Base-by-base conservation (phyloP, 148 eudicot species). In the Vaccinium macrocarpon region DNA sequence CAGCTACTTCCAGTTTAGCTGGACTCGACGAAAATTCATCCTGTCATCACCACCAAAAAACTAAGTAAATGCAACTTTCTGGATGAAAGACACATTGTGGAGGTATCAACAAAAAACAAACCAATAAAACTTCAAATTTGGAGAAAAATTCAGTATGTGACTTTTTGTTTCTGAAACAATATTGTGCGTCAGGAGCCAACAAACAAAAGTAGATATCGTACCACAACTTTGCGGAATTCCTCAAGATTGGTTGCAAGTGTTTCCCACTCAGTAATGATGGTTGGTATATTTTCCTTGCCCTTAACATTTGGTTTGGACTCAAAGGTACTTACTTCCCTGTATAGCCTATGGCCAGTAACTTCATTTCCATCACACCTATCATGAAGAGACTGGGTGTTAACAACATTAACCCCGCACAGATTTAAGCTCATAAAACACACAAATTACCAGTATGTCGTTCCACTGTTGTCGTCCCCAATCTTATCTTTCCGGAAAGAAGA, bases 171-270 rank as follows among this genome's bases (percentile, higher is more conserved):
- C 11, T 59, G 18, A 61, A 59, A 61, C 53, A 80, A 80, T 23
- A 68, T 29, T 68, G 35, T n/a, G 82, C 59, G 2, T 81, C 9
- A 23, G 15, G 23, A 48, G 29, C 71, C 82, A 50, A 52, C 25
- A 84, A 79, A 72, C 55, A 68, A 46, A 61, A 73, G 53, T 79
- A 18, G 23, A 42, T 18, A 38, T 57, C 94, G 82, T 87, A 97
- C 99, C 93, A 89, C 87, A 80, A 95, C 87, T 87, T 87, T 82
- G n/a, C 80, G 90, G 82, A 97, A 97, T 85, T 93, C 98, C 25
- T 95, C 96, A 79, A 95, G 92, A 88, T 94, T 94, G 51, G 98
- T 93, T 49, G 99, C 99, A 85, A 95, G 92, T 86, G 95, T 92
- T 86, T 95, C 94, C 98, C 97, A 95, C 79, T 92, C 86, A 82